phyloP scores from a whole-genome alignment of 1,139 yeast species.

The Ogataea hybrid region DNA sequence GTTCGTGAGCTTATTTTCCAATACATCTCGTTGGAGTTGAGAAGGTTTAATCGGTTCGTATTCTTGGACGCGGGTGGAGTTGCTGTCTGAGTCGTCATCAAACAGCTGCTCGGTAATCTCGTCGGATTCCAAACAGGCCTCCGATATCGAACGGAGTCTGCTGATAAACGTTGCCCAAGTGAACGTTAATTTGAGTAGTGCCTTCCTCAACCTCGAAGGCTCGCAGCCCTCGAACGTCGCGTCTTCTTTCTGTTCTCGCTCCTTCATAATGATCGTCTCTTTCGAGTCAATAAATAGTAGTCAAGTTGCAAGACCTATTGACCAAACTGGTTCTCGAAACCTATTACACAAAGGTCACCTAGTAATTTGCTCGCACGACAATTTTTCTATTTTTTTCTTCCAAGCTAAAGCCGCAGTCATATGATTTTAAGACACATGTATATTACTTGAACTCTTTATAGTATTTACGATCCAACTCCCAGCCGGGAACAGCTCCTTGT shows the following conservation, averaged over 20 bases:
- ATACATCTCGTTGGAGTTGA: not conserved
- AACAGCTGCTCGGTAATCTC: slow-evolving; percentile 45
- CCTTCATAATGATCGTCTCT: not conserved
- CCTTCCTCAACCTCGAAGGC: slow-evolving; percentile 18
- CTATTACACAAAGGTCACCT: not conserved
- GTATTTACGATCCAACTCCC: slow-evolving; percentile 12
- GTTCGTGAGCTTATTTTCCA: slow-evolving; percentile 11
- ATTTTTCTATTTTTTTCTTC: not conserved
- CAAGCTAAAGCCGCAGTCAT: not conserved
- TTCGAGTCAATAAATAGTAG: not conserved
- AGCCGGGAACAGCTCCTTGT: slow-evolving; percentile 7
- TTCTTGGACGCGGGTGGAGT: slow-evolving; percentile 4
- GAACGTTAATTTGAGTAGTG: slow-evolving; percentile 32
- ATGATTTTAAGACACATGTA: not conserved
- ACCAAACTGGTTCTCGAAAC: not conserved
- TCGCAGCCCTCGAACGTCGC: slow-evolving; percentile 1
- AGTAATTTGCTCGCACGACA: slow-evolving; percentile 4
- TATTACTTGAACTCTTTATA: slow-evolving; percentile 10
- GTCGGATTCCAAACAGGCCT: slow-evolving; percentile 42
- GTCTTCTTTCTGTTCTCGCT: not conserved
- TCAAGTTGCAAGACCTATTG: not conserved
- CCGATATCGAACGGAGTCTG: slow-evolving; percentile 40
- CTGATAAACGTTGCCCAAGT: slow-evolving; percentile 37
- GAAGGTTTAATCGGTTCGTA: slow-evolving; percentile 1
- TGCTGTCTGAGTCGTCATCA: slow-evolving; percentile 37